These are phyloP conservation scores for Anthoceros angustus DNA, from an alignment of 225 moss, liverwort and hornwort genomes.

Conservation along the genomic window DNA sequence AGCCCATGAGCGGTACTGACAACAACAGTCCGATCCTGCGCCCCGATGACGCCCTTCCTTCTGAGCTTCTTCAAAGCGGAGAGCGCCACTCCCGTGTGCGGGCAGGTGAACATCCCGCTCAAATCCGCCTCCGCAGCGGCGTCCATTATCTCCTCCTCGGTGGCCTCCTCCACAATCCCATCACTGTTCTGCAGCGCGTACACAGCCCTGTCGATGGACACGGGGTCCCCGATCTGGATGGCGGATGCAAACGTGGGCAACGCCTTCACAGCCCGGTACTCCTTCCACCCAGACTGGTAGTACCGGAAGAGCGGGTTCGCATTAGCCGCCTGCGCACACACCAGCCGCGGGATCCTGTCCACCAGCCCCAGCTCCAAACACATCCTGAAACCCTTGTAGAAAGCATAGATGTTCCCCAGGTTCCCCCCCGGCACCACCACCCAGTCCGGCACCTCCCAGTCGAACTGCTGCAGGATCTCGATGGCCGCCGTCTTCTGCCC, in stretches of 20 bases:
- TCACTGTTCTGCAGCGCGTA: neutral
- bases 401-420: slow-evolving; percentile 1
- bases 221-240: slow-evolving; percentile 5
- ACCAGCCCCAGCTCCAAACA: neutral
- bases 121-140: neutral
- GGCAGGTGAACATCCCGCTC: slow-evolving; percentile 4
- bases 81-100: slow-evolving; percentile 2
- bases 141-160: slow-evolving; percentile 1
- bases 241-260: neutral
- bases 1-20: slow-evolving; percentile 2
- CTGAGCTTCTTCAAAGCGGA: neutral
- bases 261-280: neutral
- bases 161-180: slow-evolving; percentile 2
- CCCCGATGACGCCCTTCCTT: neutral
- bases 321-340: slow-evolving; percentile 1
- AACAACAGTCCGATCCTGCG: neutral
- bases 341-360: neutral
- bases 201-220: neutral
- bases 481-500: slow-evolving; percentile 5
- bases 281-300: neutral
- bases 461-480: slow-evolving; percentile 5
- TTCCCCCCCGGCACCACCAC: neutral
- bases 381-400: slow-evolving; percentile 3
- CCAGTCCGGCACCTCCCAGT: slow-evolving; percentile 6
- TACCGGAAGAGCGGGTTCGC: neutral